These are phyloP conservation scores for Hypoxylon sp. DNA, from an alignment of 2,329 filamentous ascomycete genomes.

Conservation along the genomic window DNA sequence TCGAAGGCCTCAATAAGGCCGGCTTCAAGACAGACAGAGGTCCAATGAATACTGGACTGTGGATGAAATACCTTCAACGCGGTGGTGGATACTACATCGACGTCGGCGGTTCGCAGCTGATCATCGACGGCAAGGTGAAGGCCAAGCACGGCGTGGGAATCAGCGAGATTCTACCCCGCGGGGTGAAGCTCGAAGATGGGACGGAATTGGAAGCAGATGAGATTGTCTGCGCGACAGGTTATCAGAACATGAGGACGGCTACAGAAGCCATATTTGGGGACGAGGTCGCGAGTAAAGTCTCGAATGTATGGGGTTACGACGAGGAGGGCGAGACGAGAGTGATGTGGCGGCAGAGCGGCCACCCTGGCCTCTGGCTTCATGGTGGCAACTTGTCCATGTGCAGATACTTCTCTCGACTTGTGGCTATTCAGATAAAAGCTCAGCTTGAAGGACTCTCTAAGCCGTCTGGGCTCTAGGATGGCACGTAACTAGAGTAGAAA, in stretches of 20 bases:
- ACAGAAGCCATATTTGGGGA: constrained; percentile 73
- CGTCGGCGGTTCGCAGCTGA: constrained; percentile 65
- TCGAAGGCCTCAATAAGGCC: constrained; percentile 65
- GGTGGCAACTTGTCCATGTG: constrained; percentile 74
- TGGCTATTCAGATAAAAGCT: constrained; percentile 67
- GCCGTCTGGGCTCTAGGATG: constrained; percentile 5
- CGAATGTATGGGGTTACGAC: constrained; percentile 74
- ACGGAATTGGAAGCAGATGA: constrained; percentile 65
- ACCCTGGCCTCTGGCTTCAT: constrained; percentile 75
- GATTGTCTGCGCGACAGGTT: constrained; percentile 68
- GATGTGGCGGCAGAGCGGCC: constrained; percentile 71
- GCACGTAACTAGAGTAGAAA: neutral
- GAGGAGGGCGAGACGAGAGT: constrained; percentile 67
- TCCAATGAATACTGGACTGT: constrained; percentile 66
- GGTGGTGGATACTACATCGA: constrained; percentile 74
- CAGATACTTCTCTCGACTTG: constrained; percentile 68
- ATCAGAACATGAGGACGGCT: constrained; percentile 76
- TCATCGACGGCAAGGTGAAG: constrained; percentile 69
- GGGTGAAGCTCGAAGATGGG: constrained; percentile 63
- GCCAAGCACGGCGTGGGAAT: constrained; percentile 66
- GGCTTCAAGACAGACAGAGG: constrained; percentile 72
- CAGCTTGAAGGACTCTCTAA: constrained; percentile 50
- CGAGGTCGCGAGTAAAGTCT: constrained; percentile 68
- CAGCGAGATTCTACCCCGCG: constrained; percentile 58
- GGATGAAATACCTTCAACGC: constrained; percentile 71